phyloP scores from a whole-genome alignment of 306 rosid species.

The Vigna angularis region DNA sequence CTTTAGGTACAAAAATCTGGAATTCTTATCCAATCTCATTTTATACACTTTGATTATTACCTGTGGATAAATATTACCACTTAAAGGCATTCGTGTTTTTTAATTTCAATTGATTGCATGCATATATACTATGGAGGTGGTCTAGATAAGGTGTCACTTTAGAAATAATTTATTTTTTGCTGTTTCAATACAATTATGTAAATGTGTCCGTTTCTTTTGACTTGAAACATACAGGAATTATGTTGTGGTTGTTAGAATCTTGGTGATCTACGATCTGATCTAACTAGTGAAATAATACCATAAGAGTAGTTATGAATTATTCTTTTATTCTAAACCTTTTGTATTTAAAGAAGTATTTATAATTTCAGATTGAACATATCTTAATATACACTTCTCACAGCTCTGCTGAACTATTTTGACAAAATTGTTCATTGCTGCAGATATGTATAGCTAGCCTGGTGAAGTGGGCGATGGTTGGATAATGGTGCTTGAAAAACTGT shows the following conservation, averaged over 20 bases:
- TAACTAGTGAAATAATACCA: neutral
- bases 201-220: slow-evolving; percentile 13
- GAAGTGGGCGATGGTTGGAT: slow-evolving; percentile 41
- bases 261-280: neutral
- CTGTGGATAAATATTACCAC: neutral
- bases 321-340: neutral
- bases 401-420: slow-evolving; percentile 17
- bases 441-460: slow-evolving; percentile 71
- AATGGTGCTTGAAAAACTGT: slow-evolving; percentile 42
- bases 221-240: neutral
- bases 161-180: neutral
- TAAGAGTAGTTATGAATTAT: neutral
- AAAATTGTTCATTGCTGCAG: slow-evolving; percentile 55
- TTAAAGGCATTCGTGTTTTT: neutral
- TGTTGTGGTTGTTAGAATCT: neutral
- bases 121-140: slow-evolving; percentile 14
- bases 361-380: neutral
- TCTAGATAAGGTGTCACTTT: slow-evolving; percentile 4
- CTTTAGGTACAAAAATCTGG: slow-evolving; percentile 2
- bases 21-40: neutral
- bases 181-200: neutral
- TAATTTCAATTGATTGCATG: slow-evolving; percentile 14
- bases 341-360: slow-evolving; percentile 8
- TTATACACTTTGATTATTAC: neutral
- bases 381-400: neutral